Conservation (phyloP, 371 early-diverging fungal genomes). For the Mucor saturninus region DNA sequence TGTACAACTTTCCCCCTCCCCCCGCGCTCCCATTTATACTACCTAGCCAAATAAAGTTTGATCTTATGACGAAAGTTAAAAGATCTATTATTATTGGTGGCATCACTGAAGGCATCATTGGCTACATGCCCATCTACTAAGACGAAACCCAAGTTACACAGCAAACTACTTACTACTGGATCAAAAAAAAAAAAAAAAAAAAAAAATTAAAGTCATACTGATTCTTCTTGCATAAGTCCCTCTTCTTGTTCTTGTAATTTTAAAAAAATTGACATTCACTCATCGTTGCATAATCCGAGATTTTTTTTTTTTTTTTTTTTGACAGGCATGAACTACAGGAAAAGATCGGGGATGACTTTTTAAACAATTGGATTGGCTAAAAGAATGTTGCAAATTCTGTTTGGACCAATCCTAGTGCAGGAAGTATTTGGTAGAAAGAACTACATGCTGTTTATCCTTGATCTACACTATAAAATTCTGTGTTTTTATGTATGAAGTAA, state of each 20-base stretch:
- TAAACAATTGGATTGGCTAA: constrained; percentile 7
- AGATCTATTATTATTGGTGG: constrained; percentile 13
- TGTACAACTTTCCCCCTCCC: no score
- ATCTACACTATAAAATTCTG: background rate
- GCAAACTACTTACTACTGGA: no score
- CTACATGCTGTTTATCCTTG: background rate
- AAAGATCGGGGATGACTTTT: constrained; percentile 7
- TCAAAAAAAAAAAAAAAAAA: no score
- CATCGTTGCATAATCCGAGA: no score
- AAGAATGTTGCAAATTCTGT: constrained; percentile 9
- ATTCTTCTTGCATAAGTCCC: no score
- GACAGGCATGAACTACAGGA: background rate
- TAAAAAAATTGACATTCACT: no score
- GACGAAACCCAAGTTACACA: no score
- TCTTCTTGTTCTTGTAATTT: no score
- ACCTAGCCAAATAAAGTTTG: background rate
- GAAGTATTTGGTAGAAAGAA: background rate
- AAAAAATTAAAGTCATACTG: no score
- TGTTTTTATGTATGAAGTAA: no score
- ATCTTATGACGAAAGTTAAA: constrained; percentile 17
- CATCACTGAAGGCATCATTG: no score
- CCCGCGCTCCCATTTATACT: background rate
- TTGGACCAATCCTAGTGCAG: constrained; percentile 7
- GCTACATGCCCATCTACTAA: no score
- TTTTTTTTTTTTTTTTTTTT: background rate